phyloP scores from a whole-genome alignment of 129 eudicot genomes.

The Centrapalus pauciflorus region DNA sequence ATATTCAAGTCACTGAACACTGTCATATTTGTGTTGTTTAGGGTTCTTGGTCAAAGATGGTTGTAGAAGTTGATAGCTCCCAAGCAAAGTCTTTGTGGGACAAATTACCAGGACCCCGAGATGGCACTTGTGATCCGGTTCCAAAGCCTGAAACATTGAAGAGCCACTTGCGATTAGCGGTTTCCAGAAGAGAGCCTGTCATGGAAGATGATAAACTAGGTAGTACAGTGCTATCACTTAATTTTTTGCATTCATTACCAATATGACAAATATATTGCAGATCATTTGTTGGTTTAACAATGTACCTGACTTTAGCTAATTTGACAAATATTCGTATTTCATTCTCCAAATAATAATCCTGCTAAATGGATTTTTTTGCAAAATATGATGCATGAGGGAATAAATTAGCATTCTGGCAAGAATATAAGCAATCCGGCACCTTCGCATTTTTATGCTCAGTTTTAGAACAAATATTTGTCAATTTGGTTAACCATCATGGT shows the following conservation, averaged over 20 bases:
- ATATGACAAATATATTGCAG: not conserved
- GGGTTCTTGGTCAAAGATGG: slow-evolving; percentile 86
- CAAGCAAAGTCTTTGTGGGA: slow-evolving; percentile 45
- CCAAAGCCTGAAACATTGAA: slow-evolving; percentile 32
- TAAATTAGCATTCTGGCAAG: no score
- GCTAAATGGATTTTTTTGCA: no score
- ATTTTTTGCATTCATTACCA: not conserved
- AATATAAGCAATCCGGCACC: no score
- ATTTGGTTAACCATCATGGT: no score
- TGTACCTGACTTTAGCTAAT: not conserved
- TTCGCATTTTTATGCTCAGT: no score
- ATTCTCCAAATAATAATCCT: no score
- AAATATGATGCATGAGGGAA: no score
- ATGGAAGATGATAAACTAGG: slow-evolving; percentile 37
- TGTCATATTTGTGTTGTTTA: slow-evolving; percentile 24
- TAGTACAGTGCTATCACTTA: slow-evolving; percentile 4
- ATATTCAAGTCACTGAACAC: not conserved
- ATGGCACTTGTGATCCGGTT: slow-evolving; percentile 45
- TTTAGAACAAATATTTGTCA: no score
- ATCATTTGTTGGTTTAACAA: not conserved
- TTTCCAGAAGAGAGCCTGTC: slow-evolving; percentile 26
- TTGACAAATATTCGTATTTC: not conserved
- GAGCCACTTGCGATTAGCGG: slow-evolving; percentile 19
- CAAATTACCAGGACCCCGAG: slow-evolving; percentile 44
- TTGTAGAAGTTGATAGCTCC: slow-evolving; percentile 61